These are phyloP conservation scores for barrel medic (Medicago truncatula) DNA, from an alignment of 306 rosid genomes.

Conservation along the genomic window MtrunA17r5.0-ANR NC_053045.1:36158001-36158500, in stretches of 20 bases:
- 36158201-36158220: slow-evolving; percentile 12
- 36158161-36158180: slow-evolving; percentile 20
- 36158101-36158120: slow-evolving; percentile 22
- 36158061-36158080: not conserved
- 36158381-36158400: slow-evolving; percentile 94
- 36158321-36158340: slow-evolving; percentile 29
- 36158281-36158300: slow-evolving; percentile 31
- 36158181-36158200: slow-evolving; percentile 16
- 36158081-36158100: slow-evolving; percentile 19
- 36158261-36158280: slow-evolving; percentile 14
- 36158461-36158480: slow-evolving; percentile 42
- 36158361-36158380: slow-evolving; percentile 92
- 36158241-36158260: slow-evolving; percentile 5
- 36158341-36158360: slow-evolving; percentile 60
- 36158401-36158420: slow-evolving; percentile 91
- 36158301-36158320: slow-evolving; percentile 14
- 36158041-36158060: slow-evolving; percentile 30
- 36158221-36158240: not conserved
- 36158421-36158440: slow-evolving; percentile 99
- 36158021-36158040: slow-evolving; percentile 11
- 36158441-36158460: slow-evolving; percentile 98
- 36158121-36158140: slow-evolving; percentile 5
- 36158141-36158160: not conserved
- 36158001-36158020: not conserved
- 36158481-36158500: slow-evolving; percentile 27